Base-by-base conservation (phyloP, 495 filamentous ascomycete genomes). In the Podospora sp. region DNA sequence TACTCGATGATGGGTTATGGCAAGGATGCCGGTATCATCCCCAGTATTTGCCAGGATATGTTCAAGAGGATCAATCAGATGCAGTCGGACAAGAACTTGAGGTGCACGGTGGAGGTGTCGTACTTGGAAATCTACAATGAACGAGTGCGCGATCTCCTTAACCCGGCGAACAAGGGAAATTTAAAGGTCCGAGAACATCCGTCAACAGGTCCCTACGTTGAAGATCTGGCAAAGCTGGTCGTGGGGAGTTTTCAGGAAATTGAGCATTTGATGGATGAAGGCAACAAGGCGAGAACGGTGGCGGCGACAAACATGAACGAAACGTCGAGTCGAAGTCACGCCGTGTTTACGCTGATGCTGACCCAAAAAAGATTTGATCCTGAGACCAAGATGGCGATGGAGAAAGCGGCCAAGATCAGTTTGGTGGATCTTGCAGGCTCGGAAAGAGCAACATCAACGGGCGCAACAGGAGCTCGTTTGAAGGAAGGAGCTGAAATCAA, bases 1-100 rank as follows among this genome's bases (percentile, higher is more conserved):
- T 98, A 99, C 75, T 97, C 93, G 60, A 99, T 99, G 96, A 98
- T 98, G 96, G 95, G 95, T 22, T 98, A 98, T 80, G 95, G 96
- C 62, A 90, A 94, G 77, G 96, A 98, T 71, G 87, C 91, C 58
- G 96, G 96, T 80, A 94, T 99, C 57, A 98, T 99, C 68, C 96
- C 96, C n/a, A 90, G 87, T 69, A 98, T 99, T 78, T 99, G 96
- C 74, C 91, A 93, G 80, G 89, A 96, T 66, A 97, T 98, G 95
- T 98, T 98, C 78, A 86, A 90, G 73, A 85, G 94, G 68, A 98
- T 98, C 69, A 82, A 79, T 27, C 78, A 80, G 22, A 82, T 96
- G 65, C 91, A 96, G 75, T 73, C 80, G 69, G 92, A 97, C 77
- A 89, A 88, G 71, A 89, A 90, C 73, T 76, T 94, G 71, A 88